A percentile compares a stretch with the other conserved stretches of the same genome.
These are phyloP conservation scores for Schizosaccharomyces cryophilus DNA, from an alignment of 805 yeast species.

Conservation along the genomic window DNA sequence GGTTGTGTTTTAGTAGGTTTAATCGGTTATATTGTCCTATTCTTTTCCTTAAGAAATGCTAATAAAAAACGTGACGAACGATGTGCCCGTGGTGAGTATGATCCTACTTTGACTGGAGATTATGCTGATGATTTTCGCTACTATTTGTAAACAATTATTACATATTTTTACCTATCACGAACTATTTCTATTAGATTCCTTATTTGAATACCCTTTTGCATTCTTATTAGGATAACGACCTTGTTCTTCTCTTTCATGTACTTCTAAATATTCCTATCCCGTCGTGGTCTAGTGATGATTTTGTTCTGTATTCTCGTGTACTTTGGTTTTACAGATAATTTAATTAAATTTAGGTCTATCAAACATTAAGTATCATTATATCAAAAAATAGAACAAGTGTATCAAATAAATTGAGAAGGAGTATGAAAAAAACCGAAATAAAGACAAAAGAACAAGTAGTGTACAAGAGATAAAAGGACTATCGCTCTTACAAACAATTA, in stretches of 20 bases:
- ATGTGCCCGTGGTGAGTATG: neutral
- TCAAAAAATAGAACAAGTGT: too few species aligned
- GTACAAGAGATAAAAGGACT: neutral
- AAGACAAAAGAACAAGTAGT: neutral
- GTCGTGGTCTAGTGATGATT: too few species aligned
- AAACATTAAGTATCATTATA: too few species aligned
- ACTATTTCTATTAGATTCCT: too few species aligned
- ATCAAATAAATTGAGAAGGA: neutral
- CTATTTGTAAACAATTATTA: neutral
- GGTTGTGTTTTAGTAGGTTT: neutral
- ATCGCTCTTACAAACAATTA: neutral
- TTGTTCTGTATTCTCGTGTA: too few species aligned
- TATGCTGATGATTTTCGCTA: neutral
- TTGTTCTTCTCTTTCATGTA: too few species aligned
- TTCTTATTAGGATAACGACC: too few species aligned
- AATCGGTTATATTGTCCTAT: neutral
- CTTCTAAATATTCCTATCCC: too few species aligned
- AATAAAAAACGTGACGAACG: neutral
- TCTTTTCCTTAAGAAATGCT: neutral
- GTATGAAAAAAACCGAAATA: neutral
- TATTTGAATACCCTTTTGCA: too few species aligned
- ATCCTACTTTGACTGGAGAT: neutral
- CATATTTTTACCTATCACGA: neutral
- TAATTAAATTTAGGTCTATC: too few species aligned
- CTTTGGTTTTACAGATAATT: too few species aligned